Percentiles rank a stretch among this genome's conserved stretches.
Conservation (phyloP, 257 asterid species). For the Handroanthus guayacan region DNA sequence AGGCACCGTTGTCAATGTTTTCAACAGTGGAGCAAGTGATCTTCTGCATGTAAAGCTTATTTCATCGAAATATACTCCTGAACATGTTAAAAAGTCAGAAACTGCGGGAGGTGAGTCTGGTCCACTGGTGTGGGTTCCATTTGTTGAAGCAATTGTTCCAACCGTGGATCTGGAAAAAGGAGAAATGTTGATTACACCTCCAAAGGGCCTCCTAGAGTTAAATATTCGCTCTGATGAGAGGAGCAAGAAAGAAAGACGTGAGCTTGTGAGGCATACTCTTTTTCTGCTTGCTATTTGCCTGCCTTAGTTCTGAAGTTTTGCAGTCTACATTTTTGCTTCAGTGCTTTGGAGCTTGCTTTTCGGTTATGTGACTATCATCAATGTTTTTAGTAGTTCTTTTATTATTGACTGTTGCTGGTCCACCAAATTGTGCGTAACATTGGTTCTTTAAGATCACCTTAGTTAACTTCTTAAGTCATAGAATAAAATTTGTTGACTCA, state of each 20-base stretch:
- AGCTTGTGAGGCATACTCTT: constrained; percentile 73
- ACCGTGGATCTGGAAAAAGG: constrained; percentile 68
- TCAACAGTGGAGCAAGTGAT: constrained; percentile 91
- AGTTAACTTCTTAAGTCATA: background rate
- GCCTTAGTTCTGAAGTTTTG: constrained; percentile 11
- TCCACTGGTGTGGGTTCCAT: constrained; percentile 88
- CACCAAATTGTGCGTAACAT: background rate
- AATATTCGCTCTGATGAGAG: constrained; percentile 79
- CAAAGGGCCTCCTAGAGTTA: constrained; percentile 90
- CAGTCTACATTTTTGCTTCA: background rate
- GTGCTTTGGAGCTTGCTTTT: background rate
- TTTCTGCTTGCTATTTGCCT: constrained; percentile 29
- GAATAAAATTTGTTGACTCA: background rate
- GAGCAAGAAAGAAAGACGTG: constrained; percentile 98
- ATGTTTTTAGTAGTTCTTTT: constrained; percentile 4
- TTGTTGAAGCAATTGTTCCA: constrained; percentile 94
- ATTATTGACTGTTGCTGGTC: background rate
- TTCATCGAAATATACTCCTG: constrained; percentile 43
- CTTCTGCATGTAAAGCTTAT: constrained; percentile 78
- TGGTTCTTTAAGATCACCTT: constrained; percentile 5
- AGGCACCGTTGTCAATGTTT: constrained; percentile 81
- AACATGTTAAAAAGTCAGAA: constrained; percentile 43
- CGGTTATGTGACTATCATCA: background rate
- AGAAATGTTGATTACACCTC: constrained; percentile 96
- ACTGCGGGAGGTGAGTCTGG: constrained; percentile 56